A percentile compares a stretch with the other conserved stretches of the same genome.
Evolutionary conservation across 176 grass and related monocot genomes (phyloP).

Genomic region (Oryza longistaminata): DNA sequence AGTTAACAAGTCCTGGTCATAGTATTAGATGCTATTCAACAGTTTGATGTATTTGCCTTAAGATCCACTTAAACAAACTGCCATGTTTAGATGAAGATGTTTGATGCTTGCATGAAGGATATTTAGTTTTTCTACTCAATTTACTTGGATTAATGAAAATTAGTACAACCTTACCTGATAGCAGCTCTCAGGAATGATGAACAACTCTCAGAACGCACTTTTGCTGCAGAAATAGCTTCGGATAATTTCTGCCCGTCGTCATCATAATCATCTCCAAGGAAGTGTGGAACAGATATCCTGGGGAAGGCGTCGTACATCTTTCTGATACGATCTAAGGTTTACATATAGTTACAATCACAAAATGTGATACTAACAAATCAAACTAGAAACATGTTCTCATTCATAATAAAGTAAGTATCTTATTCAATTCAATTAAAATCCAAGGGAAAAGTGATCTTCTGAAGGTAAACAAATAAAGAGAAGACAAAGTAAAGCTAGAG

Average conservation of each 20-base stretch:
- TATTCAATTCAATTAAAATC: conserved; percentile 21
- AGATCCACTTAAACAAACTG: conserved; percentile 6
- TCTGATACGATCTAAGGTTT: conserved; percentile 70
- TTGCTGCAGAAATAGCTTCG: conserved; percentile 88
- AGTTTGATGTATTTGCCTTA: conserved; percentile 1
- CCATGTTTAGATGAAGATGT: conserved; percentile 15
- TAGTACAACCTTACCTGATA: conserved; percentile 60
- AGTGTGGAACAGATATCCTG: conserved; percentile 71
- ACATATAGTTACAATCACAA: conserved; percentile 51
- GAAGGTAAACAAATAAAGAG: not conserved
- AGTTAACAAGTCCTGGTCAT: conserved; percentile 15
- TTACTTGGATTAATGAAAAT: conserved; percentile 31
- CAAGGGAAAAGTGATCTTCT: conserved; percentile 22
- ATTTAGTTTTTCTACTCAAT: not conserved
- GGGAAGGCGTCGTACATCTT: conserved; percentile 90
- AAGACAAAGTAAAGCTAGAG: not conserved
- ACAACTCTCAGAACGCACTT: conserved; percentile 81
- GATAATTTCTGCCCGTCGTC: conserved; percentile 82
- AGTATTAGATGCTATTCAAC: not conserved
- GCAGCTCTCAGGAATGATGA: conserved; percentile 88
- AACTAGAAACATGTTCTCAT: conserved; percentile 12
- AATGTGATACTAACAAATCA: conserved; percentile 21
- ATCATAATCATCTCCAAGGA: conserved; percentile 74
- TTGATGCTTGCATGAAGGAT: conserved; percentile 1
- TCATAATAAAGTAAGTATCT: not conserved